Conservation (phyloP, 1,284 basidiomycete species). For the Melanopsichium pennsylvanicum region DNA sequence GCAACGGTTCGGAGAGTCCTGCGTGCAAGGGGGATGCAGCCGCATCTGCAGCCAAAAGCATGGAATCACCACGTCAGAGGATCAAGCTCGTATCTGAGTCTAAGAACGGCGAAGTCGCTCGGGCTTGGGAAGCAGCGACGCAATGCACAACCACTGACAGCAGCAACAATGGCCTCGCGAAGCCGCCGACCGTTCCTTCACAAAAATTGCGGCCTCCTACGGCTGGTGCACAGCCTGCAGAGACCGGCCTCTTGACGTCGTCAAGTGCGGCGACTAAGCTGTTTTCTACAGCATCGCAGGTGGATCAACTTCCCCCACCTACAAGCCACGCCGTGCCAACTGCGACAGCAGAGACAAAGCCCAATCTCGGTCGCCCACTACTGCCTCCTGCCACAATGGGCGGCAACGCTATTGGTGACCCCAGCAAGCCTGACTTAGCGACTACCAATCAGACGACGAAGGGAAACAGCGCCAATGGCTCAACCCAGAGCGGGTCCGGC, state of each 20-base stretch:
- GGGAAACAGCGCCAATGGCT: not conserved
- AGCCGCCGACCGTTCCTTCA: slow-evolving; percentile 21
- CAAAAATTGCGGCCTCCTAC: slow-evolving; percentile 23
- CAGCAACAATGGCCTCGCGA: not conserved
- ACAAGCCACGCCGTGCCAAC: slow-evolving; percentile 25
- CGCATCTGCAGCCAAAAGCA: slow-evolving; percentile 1
- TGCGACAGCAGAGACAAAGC: not conserved
- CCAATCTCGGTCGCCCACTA: slow-evolving; percentile 25
- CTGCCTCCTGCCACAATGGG: slow-evolving; percentile 14
- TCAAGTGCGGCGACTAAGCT: slow-evolving; percentile 10
- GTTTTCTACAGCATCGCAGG: slow-evolving; percentile 5
- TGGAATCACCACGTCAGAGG: slow-evolving; percentile 25
- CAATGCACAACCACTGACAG: not conserved
- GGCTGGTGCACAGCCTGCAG: slow-evolving; percentile 19
- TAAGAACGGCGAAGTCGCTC: slow-evolving; percentile 7
- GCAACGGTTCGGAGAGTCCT: slow-evolving; percentile 22
- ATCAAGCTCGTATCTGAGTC: slow-evolving; percentile 22
- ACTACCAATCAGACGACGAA: slow-evolving; percentile 3
- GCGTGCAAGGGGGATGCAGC: slow-evolving; percentile 5
- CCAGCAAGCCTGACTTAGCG: slow-evolving; percentile 6
- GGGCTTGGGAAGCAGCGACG: not conserved
- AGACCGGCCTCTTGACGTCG: slow-evolving; percentile 24
- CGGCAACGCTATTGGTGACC: slow-evolving; percentile 1
- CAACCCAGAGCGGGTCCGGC: slow-evolving; percentile 10
- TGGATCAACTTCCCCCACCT: slow-evolving; percentile 21